Evolutionary conservation across 1,284 basidiomycete genomes (phyloP).

Genomic region (Anthracocystis panici-leucophaei): DNA sequence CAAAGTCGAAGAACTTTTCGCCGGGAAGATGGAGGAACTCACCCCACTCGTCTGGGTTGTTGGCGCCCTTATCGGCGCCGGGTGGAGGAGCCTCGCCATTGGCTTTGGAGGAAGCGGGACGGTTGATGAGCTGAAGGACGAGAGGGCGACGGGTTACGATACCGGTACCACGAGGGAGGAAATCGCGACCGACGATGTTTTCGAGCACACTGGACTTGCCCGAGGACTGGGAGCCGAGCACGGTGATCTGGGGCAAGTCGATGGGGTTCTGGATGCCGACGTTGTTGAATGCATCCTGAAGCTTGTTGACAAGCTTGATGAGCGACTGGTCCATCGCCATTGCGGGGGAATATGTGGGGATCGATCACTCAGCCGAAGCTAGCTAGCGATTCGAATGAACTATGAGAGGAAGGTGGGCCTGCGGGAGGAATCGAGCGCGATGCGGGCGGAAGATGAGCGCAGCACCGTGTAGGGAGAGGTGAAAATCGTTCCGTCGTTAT

Average conservation of each 20-base stretch:
- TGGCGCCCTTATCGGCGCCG: slow-evolving; percentile 14
- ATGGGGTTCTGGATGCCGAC: slow-evolving; percentile 73
- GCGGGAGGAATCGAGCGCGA: neutral
- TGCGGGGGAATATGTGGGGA: neutral
- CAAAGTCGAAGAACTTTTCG: slow-evolving; percentile 93
- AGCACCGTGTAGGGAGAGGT: neutral
- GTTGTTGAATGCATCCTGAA: slow-evolving; percentile 76
- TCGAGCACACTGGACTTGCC: slow-evolving; percentile 75
- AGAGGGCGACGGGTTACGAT: slow-evolving; percentile 96
- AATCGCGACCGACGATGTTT: slow-evolving; percentile 84
- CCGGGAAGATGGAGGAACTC: slow-evolving; percentile 97
- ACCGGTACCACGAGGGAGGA: slow-evolving; percentile 90
- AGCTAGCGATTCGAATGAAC: slow-evolving; percentile 2
- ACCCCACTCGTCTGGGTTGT: slow-evolving; percentile 80
- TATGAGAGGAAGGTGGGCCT: neutral
- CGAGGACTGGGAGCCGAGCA: slow-evolving; percentile 73
- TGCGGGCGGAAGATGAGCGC: neutral
- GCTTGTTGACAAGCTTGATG: slow-evolving; percentile 93
- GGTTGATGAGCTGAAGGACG: slow-evolving; percentile 94
- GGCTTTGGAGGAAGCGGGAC: slow-evolving; percentile 48
- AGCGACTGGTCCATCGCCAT: slow-evolving; percentile 75
- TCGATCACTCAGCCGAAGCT: slow-evolving; percentile 8
- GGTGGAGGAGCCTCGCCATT: slow-evolving; percentile 27
- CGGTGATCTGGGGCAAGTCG: slow-evolving; percentile 72
- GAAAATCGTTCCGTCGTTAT: slow-evolving; percentile 25